Percentiles rank a stretch among this genome's conserved stretches.
phyloP scores from a whole-genome alignment of 176 grass and related monocot genomes.

The Aegilops bicornis region DNA sequence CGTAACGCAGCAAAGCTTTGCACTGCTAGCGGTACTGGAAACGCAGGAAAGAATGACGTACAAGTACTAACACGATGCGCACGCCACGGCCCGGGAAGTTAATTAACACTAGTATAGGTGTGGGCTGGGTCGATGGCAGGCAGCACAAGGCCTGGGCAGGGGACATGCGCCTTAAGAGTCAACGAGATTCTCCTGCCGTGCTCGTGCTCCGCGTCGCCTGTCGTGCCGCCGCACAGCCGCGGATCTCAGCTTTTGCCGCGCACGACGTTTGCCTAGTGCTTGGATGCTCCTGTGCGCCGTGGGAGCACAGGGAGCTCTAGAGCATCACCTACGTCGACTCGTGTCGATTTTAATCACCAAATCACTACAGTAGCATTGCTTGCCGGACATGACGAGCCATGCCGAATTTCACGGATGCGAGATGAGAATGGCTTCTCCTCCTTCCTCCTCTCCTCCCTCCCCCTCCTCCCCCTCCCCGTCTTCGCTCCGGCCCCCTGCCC shows the following conservation, averaged over 20 bases:
- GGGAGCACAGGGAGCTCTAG: too few relatives aligned
- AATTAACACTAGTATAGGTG: background rate
- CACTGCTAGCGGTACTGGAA: background rate
- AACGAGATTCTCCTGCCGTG: slow-evolving; percentile 23
- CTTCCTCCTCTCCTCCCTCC: too few relatives aligned
- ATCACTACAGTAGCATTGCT: too few relatives aligned
- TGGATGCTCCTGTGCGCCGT: background rate
- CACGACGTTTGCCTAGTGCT: background rate
- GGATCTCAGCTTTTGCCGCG: slow-evolving; percentile 10
- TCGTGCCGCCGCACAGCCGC: background rate
- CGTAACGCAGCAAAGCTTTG: background rate
- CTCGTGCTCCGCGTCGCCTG: background rate
- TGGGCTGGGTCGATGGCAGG: background rate
- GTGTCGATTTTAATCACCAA: too few relatives aligned
- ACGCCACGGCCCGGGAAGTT: background rate
- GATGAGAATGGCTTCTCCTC: too few relatives aligned
- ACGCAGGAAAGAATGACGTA: background rate
- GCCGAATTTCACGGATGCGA: background rate
- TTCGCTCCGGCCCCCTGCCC: too few relatives aligned
- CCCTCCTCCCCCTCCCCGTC: too few relatives aligned
- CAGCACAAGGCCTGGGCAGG: background rate
- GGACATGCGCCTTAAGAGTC: slow-evolving; percentile 19
- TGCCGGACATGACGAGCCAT: background rate
- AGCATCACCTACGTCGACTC: too few relatives aligned
- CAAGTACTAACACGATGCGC: background rate